Conservation (phyloP, 805 yeast genomes). For the Candida sakaeoensis region DNA sequence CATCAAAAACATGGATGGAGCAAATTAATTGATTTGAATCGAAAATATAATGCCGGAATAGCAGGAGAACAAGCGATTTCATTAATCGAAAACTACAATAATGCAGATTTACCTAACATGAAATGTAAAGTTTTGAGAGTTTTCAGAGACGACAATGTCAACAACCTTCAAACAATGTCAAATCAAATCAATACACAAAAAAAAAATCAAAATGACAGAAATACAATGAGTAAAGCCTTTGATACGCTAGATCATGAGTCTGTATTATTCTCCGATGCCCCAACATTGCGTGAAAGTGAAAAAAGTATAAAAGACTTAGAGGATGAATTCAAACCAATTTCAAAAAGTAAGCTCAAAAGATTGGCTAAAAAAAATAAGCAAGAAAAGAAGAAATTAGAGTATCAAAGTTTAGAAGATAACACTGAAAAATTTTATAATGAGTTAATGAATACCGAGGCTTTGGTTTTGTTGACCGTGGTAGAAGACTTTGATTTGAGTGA, state of each 20-base stretch:
- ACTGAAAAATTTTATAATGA: slow-evolving; percentile 27
- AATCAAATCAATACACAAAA: background rate
- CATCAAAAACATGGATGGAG: slow-evolving; percentile 18
- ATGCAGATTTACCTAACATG: slow-evolving; percentile 12
- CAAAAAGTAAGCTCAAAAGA: slow-evolving; percentile 17
- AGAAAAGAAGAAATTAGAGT: slow-evolving; percentile 9
- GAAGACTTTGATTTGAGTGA: slow-evolving; percentile 36
- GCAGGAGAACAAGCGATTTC: slow-evolving; percentile 16
- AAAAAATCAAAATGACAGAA: background rate
- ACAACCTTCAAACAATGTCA: background rate
- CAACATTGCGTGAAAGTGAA: background rate
- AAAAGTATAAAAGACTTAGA: slow-evolving; percentile 3
- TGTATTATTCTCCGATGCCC: slow-evolving; percentile 6
- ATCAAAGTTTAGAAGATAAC: slow-evolving; percentile 10
- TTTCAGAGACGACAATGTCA: slow-evolving; percentile 8
- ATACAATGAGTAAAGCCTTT: slow-evolving; percentile 9
- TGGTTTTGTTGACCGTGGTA: slow-evolving; percentile 33
- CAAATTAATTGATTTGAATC: slow-evolving; percentile 15
- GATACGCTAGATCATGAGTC: slow-evolving; percentile 12
- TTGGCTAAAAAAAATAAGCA: slow-evolving; percentile 14
- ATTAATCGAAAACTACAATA: slow-evolving; percentile 17
- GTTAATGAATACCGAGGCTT: slow-evolving; percentile 37
- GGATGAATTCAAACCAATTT: slow-evolving; percentile 15
- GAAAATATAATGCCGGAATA: slow-evolving; percentile 16
- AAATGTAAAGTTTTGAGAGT: slow-evolving; percentile 15